Evolutionary conservation across 768 basidiomycete genomes (phyloP).

Genomic region (Trametes sanguinea): DNA sequence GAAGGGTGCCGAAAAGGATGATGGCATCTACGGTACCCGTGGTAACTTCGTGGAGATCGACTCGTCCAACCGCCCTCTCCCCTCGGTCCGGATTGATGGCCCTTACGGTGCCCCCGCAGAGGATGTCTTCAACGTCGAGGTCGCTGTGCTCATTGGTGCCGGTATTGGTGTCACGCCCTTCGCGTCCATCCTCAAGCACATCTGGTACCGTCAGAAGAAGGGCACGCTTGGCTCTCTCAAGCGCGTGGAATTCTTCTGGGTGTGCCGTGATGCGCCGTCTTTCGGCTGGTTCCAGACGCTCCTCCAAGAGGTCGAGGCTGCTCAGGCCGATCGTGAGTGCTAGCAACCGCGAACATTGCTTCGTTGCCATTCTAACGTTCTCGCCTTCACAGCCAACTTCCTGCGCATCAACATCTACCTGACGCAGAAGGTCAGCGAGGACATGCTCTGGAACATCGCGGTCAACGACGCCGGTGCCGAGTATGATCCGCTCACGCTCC

Average conservation of each 20-base stretch:
- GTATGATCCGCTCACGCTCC: constrained; percentile 86
- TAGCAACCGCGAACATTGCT: background rate
- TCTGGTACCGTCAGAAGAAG: constrained; percentile 89
- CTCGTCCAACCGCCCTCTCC: constrained; percentile 54
- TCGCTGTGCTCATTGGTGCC: constrained; percentile 89
- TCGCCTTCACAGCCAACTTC: constrained; percentile 68
- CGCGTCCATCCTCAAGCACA: constrained; percentile 91
- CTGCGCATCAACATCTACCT: constrained; percentile 90
- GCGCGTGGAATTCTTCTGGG: constrained; percentile 94
- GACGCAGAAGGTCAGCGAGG: constrained; percentile 81
- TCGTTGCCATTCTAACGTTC: background rate
- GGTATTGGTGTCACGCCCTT: constrained; percentile 97
- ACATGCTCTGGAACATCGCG: constrained; percentile 91
- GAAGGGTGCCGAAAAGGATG: constrained; percentile 71
- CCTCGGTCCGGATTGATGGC: constrained; percentile 79
- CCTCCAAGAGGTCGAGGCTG: constrained; percentile 84
- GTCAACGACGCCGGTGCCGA: constrained; percentile 85
- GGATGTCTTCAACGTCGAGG: constrained; percentile 83
- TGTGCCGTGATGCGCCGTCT: constrained; percentile 92
- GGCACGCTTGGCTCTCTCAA: constrained; percentile 78
- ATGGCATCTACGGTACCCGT: constrained; percentile 48
- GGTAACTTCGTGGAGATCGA: constrained; percentile 85
- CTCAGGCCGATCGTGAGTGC: constrained; percentile 83
- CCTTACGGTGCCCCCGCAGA: constrained; percentile 94
- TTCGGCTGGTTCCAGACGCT: constrained; percentile 96